Conservation (phyloP, 106 monocot genomes). For the Dioscorea dumetorum region DNA sequence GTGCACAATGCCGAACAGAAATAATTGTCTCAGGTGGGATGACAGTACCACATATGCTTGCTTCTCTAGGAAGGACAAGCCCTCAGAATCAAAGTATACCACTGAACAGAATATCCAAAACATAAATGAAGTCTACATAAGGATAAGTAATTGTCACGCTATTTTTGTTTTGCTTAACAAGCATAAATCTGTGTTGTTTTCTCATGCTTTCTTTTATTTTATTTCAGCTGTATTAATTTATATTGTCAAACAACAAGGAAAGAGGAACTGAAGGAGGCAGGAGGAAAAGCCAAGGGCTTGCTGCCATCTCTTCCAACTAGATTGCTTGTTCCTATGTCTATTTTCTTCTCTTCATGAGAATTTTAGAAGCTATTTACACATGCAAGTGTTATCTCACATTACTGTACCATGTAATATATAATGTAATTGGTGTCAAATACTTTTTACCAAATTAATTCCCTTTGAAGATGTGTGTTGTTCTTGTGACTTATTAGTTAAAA, state of each 20-base stretch:
- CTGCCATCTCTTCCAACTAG: no score
- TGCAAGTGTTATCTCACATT: no score
- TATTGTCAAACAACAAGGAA: not conserved
- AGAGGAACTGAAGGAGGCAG: not conserved
- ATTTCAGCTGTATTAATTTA: not conserved
- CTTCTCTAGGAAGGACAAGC: constrained; percentile 44
- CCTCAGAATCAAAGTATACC: constrained; percentile 43
- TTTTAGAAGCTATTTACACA: no score
- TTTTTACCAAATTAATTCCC: no score
- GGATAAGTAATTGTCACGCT: not conserved
- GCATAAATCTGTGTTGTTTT: not conserved
- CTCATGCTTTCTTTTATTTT: not conserved
- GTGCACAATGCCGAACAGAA: constrained; percentile 26
- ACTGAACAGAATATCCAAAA: constrained; percentile 36
- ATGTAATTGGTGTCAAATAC: no score
- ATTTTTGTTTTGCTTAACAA: not conserved
- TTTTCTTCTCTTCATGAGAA: no score
- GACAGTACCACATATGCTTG: constrained; percentile 78
- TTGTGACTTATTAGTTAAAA: no score
- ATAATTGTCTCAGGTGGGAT: constrained; percentile 71
- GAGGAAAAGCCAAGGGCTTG: not conserved
- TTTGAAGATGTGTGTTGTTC: no score
- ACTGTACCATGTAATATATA: no score
- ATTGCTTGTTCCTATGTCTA: no score
- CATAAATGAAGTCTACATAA: not conserved